Base-by-base conservation (phyloP, 1,284 basidiomycete species). In the Cutaneotrichosporon mucoides region DNA sequence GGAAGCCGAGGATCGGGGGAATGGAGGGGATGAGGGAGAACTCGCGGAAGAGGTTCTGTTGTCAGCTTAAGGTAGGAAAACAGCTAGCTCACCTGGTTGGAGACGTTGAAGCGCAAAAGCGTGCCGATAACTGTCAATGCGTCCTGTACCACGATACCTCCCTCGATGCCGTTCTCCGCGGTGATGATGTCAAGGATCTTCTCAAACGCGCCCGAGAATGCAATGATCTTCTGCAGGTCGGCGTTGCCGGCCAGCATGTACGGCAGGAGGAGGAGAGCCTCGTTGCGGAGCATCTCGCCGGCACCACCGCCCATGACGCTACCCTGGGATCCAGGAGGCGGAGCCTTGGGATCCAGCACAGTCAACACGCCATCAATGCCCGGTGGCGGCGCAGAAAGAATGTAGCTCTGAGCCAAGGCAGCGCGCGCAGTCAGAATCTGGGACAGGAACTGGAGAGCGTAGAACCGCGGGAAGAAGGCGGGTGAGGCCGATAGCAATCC, bases 131-230 rank as follows among this genome's bases (percentile, higher is more conserved):
- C 92, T 8, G 85, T 83, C 57, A 99, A 80, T 10, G 91, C 90
- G 67, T 95, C 89, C 67, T 92, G 88, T 0, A 92, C 87, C 42
- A 92, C 88, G 61, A 89, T 83, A 6, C 93, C 93, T 16, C 92
- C 92, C 67, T 98, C 94, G 42, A 95, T 83, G 0, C 96, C 92
- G 43, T 92, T 90, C 77, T 97, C 95, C 60, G 85, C 83, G 6
- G 85, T 83, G 62, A 98, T 84, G 51, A 92, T 92, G 61, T 88
- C 88, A 79, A 99, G 92, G 37, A 98, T 83, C 73, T 89, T 92
- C 79, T 99, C 95, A 72, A 99, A 98, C 0, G 90, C 90, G 36
- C 96, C 94, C 68, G 95, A 93, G 72, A 99, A 99, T 0, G 94
- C 93, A 46, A 98, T 85, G 24, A 98, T 87, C 79, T 98, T 99